Evolutionary conservation across 2,329 filamentous ascomycete genomes (phyloP).

Genomic region (Thielaviopsis punctulata): DNA sequence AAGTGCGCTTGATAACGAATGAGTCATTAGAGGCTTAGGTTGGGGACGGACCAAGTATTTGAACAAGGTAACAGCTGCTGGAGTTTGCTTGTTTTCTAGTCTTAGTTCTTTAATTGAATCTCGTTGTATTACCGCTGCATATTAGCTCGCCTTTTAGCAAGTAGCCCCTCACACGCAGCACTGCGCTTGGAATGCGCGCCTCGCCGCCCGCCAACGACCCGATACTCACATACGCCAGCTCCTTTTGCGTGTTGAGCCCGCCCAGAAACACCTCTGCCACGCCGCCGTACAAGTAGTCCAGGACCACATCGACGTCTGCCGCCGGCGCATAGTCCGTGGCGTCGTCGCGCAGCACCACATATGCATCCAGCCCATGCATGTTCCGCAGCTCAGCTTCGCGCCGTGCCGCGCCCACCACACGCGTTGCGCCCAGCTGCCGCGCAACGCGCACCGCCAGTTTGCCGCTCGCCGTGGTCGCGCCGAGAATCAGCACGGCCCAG

Average conservation of each 20-base stretch:
- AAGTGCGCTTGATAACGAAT: no score
- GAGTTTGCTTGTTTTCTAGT: no score
- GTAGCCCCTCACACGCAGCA: no score
- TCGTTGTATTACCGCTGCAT: no score
- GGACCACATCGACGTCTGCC: constrained; percentile 32
- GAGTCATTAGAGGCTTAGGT: no score
- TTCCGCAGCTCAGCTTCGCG: not conserved
- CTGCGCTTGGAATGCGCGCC: constrained; percentile 23
- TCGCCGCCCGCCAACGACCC: constrained; percentile 26
- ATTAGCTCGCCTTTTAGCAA: no score
- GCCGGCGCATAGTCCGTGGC: constrained; percentile 13
- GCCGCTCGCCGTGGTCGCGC: constrained; percentile 35
- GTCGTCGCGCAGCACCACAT: not conserved
- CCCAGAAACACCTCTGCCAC: constrained; percentile 24
- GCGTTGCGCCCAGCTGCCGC: constrained; percentile 29
- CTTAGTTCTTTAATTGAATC: no score
- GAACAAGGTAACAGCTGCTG: no score
- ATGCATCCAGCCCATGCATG: constrained; percentile 16
- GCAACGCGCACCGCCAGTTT: constrained; percentile 31
- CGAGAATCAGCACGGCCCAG: constrained; percentile 34
- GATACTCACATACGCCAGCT: constrained; percentile 36
- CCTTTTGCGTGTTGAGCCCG: constrained; percentile 23
- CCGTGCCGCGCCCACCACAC: constrained; percentile 33
- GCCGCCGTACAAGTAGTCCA: constrained; percentile 40
- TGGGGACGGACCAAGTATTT: no score